Base-by-base conservation (phyloP, 2,329 filamentous ascomycete species). In the Ustulina deusta region DNA sequence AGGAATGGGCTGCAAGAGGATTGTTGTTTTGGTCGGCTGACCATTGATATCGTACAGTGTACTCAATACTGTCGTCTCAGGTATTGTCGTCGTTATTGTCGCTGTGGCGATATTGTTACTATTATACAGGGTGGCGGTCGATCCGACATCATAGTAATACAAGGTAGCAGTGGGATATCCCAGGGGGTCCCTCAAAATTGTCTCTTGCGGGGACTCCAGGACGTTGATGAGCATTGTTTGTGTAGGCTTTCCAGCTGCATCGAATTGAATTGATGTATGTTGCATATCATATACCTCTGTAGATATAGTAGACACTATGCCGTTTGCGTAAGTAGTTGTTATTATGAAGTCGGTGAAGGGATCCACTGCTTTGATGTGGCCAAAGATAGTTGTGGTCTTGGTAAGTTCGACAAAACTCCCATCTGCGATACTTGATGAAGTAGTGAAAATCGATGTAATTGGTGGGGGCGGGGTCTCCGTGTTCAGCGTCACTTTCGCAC, bases 131-230 rank as follows among this genome's bases (percentile, higher is more conserved):
- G 71, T 70, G 15, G 61, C 6, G 3, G 59, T 57, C 2, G 61
- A 32, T 36, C 60, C 9, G 5, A 66, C 65, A 36, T 65, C 29
- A 51, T 72, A 76, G 59, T 65, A 75, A 15, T 71, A 61, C 29
- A 68, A 9, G 6, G 74, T 76, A 25, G 64, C 65, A 0, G 72
- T 76, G 17, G 71, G 68, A 9, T 13, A 32, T n/a, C 75, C 74
- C 25, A 73, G 68, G n/a, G 58, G 49, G 52, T 77, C 58, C 22
- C 46, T 67, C 3, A 75, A 58, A 6, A 52, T 71, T 17, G 74
- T 75, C 51, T 55, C 34, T 9, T 46, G 56, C n/a, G 71, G 63
- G 1, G 34, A 25, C 2, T 48, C 20, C 3, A 73, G 44, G 7
- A 71, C 0, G 5, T 71, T 56, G 7, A 29, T 0, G 1, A 38